These are phyloP conservation scores for Salix udensis DNA, from an alignment of 345 rosid species.

Conservation along the genomic window DNA sequence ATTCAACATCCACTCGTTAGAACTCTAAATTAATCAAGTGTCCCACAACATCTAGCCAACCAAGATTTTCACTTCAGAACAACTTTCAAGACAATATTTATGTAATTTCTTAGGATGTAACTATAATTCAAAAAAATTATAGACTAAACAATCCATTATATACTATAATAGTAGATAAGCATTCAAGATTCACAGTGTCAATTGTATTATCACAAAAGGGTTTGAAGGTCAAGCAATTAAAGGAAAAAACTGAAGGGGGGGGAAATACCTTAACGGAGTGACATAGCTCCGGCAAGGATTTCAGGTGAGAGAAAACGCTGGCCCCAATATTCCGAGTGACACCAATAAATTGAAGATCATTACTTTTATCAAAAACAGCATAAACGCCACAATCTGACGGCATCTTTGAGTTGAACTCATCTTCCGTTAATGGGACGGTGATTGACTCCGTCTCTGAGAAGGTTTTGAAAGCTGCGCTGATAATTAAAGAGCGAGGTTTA, in stretches of 20 bases:
- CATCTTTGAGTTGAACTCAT: slow-evolving; percentile 34
- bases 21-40: too few species aligned
- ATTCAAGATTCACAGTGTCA: too few species aligned
- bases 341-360: slow-evolving; percentile 77
- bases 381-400: slow-evolving; percentile 70
- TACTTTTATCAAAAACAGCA: slow-evolving; percentile 61
- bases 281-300: slow-evolving; percentile 71
- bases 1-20: not conserved
- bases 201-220: not conserved
- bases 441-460: slow-evolving; percentile 48
- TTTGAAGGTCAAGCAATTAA: too few species aligned
- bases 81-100: too few species aligned
- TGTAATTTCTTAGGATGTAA: too few species aligned
- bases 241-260: not conserved
- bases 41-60: too few species aligned
- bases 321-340: slow-evolving; percentile 74
- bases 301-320: slow-evolving; percentile 57
- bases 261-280: slow-evolving; percentile 60
- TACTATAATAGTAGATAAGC: too few species aligned
- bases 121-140: too few species aligned
- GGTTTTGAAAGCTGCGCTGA: slow-evolving; percentile 44
- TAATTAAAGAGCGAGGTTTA: slow-evolving; percentile 31
- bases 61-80: too few species aligned
- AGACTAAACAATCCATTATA: too few species aligned
- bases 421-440: slow-evolving; percentile 27